Base-by-base conservation (phyloP, 768 basidiomycete genomes). In the Holtermannia corniformis region DNA sequence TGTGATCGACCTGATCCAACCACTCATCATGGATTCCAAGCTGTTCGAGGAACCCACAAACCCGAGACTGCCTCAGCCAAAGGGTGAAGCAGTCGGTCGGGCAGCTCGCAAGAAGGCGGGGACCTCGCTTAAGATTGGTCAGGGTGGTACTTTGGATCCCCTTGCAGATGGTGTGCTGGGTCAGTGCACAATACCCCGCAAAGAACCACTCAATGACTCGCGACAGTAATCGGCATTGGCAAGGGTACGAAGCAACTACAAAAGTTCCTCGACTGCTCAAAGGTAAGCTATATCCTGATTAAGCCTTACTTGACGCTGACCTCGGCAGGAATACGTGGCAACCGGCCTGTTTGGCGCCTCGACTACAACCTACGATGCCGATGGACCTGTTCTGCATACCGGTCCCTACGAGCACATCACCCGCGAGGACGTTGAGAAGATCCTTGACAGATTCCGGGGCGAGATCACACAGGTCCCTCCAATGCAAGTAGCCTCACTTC, bases 81-180 rank as follows among this genome's bases (percentile, higher is more conserved):
- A 64, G 57, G 61, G 68, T 53, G 56, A 64, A 60, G 50, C 60
- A 65, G 47, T 82, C 84, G 43, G 77, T 63, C 22, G 65, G 79
- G 27, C 79, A 80, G 51, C 76, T 80, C 26, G 81, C 81, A 53
- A 37, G 32, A 37, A 16, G 16, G 32, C 32, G 16, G 32, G 32
- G 32, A 37, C 32, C 10, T 37, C 32, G 7, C 64, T 80, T 14
- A 78, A 76, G 56, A 77, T 78, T 64, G 73, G 74, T 22, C 79
- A 80, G 68, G 78, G 71, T 26, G 78, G 95, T 3, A 99, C 95
- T 3, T 76, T 99, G 47, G 95, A 99, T 75, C 95, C 95, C 14
- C 78, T 97, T 28, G 95, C 95, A 4, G 89, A 95, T 71, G 93
- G 93, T 42, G 89, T 95, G 14, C 75, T 96, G 58, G 88, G 91